These are phyloP conservation scores for Leccinum holopus DNA, from an alignment of 1,284 basidiomycete genomes.

Conservation along the genomic window DNA sequence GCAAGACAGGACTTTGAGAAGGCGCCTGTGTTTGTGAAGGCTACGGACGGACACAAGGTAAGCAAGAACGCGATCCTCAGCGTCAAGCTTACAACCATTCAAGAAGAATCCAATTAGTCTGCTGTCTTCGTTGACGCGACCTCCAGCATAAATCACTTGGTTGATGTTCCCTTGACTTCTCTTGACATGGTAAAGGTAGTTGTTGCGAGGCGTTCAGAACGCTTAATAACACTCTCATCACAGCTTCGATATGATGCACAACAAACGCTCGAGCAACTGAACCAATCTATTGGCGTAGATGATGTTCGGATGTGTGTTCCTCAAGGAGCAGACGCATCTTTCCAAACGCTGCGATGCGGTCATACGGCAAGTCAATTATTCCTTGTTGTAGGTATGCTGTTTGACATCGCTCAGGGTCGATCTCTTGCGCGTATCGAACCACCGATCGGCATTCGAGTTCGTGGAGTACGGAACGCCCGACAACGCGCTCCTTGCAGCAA, in stretches of 20 bases:
- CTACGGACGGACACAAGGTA: slow-evolving; percentile 50
- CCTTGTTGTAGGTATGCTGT: background rate
- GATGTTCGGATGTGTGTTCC: slow-evolving; percentile 79
- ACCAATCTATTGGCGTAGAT: slow-evolving; percentile 43
- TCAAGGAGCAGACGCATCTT: slow-evolving; percentile 65
- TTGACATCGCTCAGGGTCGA: slow-evolving; percentile 51
- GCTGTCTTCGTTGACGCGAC: slow-evolving; percentile 80
- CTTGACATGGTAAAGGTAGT: slow-evolving; percentile 56
- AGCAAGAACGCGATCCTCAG: slow-evolving; percentile 11
- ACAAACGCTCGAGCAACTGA: slow-evolving; percentile 64
- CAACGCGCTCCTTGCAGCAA: slow-evolving; percentile 53
- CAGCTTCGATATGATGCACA: slow-evolving; percentile 78
- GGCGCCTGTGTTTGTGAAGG: slow-evolving; percentile 64
- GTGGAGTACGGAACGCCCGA: slow-evolving; percentile 63
- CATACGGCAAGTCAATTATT: slow-evolving; percentile 47
- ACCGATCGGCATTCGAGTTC: slow-evolving; percentile 44
- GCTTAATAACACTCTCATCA: slow-evolving; percentile 1
- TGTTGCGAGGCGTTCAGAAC: background rate
- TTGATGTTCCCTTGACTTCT: slow-evolving; percentile 69
- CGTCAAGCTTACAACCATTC: slow-evolving; percentile 6
- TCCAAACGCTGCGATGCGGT: slow-evolving; percentile 65
- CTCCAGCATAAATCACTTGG: slow-evolving; percentile 80
- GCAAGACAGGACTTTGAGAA: slow-evolving; percentile 71
- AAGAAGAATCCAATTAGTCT: slow-evolving; percentile 46
- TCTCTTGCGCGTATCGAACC: slow-evolving; percentile 51